These are phyloP conservation scores for Penicillium digitatum DNA, from an alignment of 2,329 filamentous ascomycete genomes.

Conservation along the genomic window DNA sequence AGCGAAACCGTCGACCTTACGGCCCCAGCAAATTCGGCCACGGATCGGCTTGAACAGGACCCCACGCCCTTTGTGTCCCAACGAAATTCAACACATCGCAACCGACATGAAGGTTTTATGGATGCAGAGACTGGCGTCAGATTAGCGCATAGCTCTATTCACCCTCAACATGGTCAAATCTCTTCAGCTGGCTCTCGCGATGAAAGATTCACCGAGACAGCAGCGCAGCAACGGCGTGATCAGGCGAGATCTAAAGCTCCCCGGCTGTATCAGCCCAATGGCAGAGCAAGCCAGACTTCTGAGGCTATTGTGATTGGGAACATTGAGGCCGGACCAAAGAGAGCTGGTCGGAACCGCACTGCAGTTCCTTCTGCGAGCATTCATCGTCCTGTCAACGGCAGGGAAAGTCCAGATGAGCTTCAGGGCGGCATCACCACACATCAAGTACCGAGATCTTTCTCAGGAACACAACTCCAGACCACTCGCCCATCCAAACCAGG, in stretches of 20 bases:
- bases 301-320: neutral
- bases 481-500: slow-evolving; percentile 2
- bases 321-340: neutral
- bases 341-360: neutral
- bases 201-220: slow-evolving; percentile 24
- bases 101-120: slow-evolving; percentile 19
- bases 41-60: neutral
- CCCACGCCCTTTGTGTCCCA: neutral
- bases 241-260: neutral
- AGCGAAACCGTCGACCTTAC: slow-evolving; percentile 2
- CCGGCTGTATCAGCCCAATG: neutral
- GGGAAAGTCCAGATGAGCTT: slow-evolving; percentile 41
- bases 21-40: neutral
- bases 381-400: slow-evolving; percentile 9
- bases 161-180: neutral
- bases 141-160: slow-evolving; percentile 1
- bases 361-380: slow-evolving; percentile 1
- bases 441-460: slow-evolving; percentile 14
- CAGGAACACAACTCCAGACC: neutral
- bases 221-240: slow-evolving; percentile 24
- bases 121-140: slow-evolving; percentile 20
- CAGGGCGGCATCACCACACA: slow-evolving; percentile 36
- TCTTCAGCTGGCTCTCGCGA: slow-evolving; percentile 17
- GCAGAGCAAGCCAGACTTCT: neutral
- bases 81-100: neutral